These are phyloP conservation scores for Grosmannia huntii DNA, from an alignment of 2,329 filamentous ascomycete species.

Conservation along the genomic window DNA sequence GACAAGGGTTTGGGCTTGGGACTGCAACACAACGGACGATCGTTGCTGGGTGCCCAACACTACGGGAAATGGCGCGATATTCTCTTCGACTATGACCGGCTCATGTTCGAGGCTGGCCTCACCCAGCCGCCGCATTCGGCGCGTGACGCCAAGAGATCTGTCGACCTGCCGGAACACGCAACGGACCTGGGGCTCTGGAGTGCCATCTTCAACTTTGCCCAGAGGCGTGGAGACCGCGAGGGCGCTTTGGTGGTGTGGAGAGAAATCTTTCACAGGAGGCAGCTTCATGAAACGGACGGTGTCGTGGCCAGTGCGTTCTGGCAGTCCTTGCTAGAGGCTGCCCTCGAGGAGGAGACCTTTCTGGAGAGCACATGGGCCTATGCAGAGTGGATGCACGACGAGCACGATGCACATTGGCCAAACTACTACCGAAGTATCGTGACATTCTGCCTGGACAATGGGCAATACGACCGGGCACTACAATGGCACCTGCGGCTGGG, in stretches of 20 bases:
- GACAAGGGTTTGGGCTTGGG: background rate
- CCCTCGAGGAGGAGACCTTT: constrained; percentile 19
- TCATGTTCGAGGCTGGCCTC: constrained; percentile 15
- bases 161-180: constrained; percentile 17
- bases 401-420: constrained; percentile 32
- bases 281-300: constrained; percentile 15
- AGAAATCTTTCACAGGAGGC: constrained; percentile 13
- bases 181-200: constrained; percentile 19
- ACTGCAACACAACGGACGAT: background rate
- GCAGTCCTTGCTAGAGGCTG: constrained; percentile 19
- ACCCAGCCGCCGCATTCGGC: background rate
- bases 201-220: constrained; percentile 19
- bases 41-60: constrained; percentile 7
- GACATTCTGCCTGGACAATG: constrained; percentile 26
- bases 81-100: constrained; percentile 14
- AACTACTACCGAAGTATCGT: constrained; percentile 35
- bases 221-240: constrained; percentile 14
- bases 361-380: constrained; percentile 25
- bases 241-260: constrained; percentile 17
- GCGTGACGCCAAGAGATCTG: constrained; percentile 6
- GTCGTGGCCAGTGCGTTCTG: constrained; percentile 17
- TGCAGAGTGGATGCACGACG: constrained; percentile 28
- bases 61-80: constrained; percentile 17
- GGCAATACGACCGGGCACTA: constrained; percentile 24
- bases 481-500: constrained; percentile 35